A percentile compares a stretch with the other conserved stretches of the same genome.
phyloP scores from a whole-genome alignment of 1,139 yeast species.

The Yamadazyma pseudoaaseri region DNA sequence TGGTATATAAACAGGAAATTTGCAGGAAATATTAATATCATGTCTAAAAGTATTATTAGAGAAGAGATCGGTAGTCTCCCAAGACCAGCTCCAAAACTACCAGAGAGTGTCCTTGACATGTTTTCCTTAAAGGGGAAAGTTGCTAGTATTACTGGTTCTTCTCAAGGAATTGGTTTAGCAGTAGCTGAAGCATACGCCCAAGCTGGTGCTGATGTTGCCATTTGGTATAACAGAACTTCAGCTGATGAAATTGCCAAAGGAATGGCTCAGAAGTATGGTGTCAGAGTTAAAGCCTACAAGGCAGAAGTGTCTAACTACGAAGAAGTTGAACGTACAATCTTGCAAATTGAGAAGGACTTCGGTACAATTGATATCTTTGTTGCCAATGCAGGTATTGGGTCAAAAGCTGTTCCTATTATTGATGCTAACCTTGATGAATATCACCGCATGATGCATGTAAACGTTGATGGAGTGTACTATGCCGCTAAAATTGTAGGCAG shows the following conservation, averaged over 20 bases:
- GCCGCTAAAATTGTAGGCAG: constrained; percentile 12
- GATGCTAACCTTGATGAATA: constrained; percentile 6
- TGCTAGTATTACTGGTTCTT: constrained; percentile 30
- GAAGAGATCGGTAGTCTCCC: constrained; percentile 6
- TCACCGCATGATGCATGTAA: constrained; percentile 3
- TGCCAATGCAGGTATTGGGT: constrained; percentile 10
- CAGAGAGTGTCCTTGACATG: constrained; percentile 10
- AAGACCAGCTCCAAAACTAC: constrained; percentile 7
- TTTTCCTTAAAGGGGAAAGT: constrained; percentile 31
- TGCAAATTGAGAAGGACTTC: constrained; percentile 10
- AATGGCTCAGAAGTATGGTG: constrained; percentile 16
- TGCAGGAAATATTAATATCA: too few relatives aligned
- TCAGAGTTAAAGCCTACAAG: constrained; percentile 14
- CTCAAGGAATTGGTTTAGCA: constrained; percentile 43
- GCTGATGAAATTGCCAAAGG: constrained; percentile 19
- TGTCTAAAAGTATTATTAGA: constrained; percentile 6
- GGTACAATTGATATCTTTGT: constrained; percentile 9
- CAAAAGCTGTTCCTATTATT: constrained; percentile 12
- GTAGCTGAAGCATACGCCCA: constrained; percentile 86
- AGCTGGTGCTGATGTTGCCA: constrained; percentile 86
- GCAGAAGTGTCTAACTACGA: constrained; percentile 18
- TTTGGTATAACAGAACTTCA: constrained; percentile 18
- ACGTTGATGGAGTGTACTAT: constrained; percentile 5
- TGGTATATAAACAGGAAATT: too few relatives aligned
- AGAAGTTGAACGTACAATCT: constrained; percentile 14